Evolutionary conservation across 2,329 filamentous ascomycete genomes (phyloP), one percentile per base, ranked within the genome.

Genomic region (Tolypocladium tundrense): DNA sequence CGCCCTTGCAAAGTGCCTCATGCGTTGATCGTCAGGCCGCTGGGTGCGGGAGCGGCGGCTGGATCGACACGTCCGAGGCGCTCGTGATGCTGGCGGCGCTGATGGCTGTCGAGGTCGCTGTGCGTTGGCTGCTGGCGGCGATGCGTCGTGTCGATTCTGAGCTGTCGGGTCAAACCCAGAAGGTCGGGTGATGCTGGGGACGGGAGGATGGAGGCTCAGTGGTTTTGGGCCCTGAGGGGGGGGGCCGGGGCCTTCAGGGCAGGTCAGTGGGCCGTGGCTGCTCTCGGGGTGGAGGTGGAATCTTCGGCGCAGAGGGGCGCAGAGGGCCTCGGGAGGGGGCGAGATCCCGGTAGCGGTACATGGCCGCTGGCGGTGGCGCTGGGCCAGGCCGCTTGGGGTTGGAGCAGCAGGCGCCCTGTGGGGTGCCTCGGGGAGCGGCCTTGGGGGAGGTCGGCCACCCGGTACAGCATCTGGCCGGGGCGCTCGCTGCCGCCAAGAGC

Each of bases 341-440:
- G 24, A 54, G 53, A 54, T 54, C 39, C n/a, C 53, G 53, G 53
- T 54, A 54, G 53, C 53, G 53, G 53, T 42, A 42, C 53, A 21
- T 21, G 39, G 45, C 16, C 45, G 21, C 37, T 43, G 53, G 39
- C 53, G 40, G 39, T 54, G 53, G 53, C 53, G 53, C 53, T 35
- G 48, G 48, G 31, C 48, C 48, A 13, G 31, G 31, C 48, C 48
- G 48, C 16, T 51, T 35, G 31, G 19, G 48, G 48, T 51, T 51
- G 48, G 48, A 50, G 27, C 14, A 16, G 14, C 14, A 19, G 45
- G 27, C 27, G 45, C 45, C 45, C 45, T 27, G 45, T 27, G 27
- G 48, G 48, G 45, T 33, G 45, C n/a, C 41, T 4, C 27, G 21
- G 39, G 39, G 39, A 14, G 39, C 39, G n/a, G 16, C 40, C 16